A percentile compares a stretch with the other conserved stretches of the same genome.
Evolutionary conservation across 2,329 filamentous ascomycete species (phyloP).

Genomic region (Phyllachora maydis): DNA sequence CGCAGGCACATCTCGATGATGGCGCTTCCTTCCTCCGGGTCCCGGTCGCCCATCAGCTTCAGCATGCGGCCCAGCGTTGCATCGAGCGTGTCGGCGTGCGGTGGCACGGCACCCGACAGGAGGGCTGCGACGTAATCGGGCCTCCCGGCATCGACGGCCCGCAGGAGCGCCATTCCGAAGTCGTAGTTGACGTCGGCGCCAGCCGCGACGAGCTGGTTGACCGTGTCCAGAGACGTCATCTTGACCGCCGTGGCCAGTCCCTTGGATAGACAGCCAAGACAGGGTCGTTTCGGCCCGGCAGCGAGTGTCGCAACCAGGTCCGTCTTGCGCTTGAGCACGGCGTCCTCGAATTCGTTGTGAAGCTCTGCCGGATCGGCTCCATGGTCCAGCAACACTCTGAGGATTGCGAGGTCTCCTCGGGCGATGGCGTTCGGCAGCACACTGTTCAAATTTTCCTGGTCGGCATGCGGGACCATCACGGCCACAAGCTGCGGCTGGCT

Average conservation of each 20-base stretch:
- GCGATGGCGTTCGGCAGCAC: constrained; percentile 8
- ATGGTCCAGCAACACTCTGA: constrained; percentile 7
- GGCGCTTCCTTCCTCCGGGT: constrained; percentile 2
- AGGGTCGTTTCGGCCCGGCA: constrained; percentile 7
- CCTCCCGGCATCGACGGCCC: constrained; percentile 6
- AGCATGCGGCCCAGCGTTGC: constrained; percentile 6
- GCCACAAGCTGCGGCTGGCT: constrained; percentile 7
- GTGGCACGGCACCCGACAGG: constrained; percentile 5
- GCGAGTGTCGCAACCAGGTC: constrained; percentile 6
- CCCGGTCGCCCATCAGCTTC: constrained; percentile 3
- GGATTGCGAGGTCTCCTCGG: constrained; percentile 6
- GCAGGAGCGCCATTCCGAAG: constrained; percentile 5
- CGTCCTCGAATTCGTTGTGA: constrained; percentile 8
- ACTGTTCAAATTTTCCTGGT: constrained; percentile 9
- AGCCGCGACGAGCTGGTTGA: constrained; percentile 5
- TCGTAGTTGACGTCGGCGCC: constrained; percentile 9
- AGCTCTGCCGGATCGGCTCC: constrained; percentile 8
- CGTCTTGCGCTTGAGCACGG: constrained; percentile 5
- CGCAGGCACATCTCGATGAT: constrained; percentile 7
- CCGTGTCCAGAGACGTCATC: constrained; percentile 6
- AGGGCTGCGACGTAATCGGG: constrained; percentile 6
- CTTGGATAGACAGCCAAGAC: constrained; percentile 7
- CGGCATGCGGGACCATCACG: constrained; percentile 7
- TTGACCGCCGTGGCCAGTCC: constrained; percentile 8
- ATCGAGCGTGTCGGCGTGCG: constrained; percentile 7